Conservation (phyloP, 129 eudicot genomes). For the Ambrosia trifida region DNA sequence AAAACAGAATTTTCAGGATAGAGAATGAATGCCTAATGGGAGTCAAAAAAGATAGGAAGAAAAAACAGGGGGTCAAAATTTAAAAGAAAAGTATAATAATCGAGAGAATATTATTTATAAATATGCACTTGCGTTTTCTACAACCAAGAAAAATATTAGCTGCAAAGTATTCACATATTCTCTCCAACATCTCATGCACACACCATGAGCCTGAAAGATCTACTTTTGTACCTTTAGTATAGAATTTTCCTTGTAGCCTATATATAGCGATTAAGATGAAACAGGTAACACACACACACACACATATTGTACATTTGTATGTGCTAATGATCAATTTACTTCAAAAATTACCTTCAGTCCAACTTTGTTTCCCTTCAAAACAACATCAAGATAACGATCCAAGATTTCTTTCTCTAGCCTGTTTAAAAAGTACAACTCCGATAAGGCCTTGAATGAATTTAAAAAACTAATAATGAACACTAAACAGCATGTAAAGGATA, state of each 20-base stretch:
- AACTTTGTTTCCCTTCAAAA: slow-evolving; percentile 92
- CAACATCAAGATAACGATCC: slow-evolving; percentile 95
- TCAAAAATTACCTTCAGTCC: slow-evolving; percentile 76
- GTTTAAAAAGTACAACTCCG: slow-evolving; percentile 27
- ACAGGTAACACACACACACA: not conserved
- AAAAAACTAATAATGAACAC: slow-evolving; percentile 2
- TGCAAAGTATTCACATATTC: slow-evolving; percentile 17
- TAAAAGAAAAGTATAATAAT: too few relatives aligned
- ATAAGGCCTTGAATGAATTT: slow-evolving; percentile 21
- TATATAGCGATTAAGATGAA: not conserved
- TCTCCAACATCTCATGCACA: not conserved
- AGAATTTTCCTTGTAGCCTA: not conserved
- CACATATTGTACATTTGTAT: not conserved
- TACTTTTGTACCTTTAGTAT: not conserved
- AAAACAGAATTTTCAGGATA: not conserved
- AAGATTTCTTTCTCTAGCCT: slow-evolving; percentile 94
- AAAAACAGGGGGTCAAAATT: not conserved
- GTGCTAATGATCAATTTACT: not conserved
- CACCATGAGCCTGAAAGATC: not conserved
- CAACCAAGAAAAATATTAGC: not conserved
- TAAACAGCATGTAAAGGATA: slow-evolving; percentile 4
- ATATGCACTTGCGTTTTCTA: not conserved
- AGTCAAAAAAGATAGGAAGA: not conserved
- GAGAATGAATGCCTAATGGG: not conserved
- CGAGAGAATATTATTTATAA: not conserved